A percentile compares a stretch with the other conserved stretches of the same genome.
These are phyloP conservation scores for Neurospora pannonica DNA, from an alignment of 495 filamentous ascomycete genomes.

Conservation along the genomic window DNA sequence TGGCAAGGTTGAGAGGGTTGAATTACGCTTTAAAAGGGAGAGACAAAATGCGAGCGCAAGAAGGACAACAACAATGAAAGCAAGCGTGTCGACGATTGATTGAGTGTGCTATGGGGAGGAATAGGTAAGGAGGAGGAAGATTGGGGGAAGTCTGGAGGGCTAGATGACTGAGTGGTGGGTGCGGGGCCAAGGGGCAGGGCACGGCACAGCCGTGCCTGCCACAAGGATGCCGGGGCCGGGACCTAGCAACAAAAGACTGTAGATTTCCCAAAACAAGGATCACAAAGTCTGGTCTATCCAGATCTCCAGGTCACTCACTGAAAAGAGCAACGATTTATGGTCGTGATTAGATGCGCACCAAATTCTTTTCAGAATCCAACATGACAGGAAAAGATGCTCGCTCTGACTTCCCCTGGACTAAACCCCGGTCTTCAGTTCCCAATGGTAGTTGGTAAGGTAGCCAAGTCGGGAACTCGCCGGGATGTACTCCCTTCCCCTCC, in stretches of 20 bases:
- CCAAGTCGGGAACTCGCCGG: not conserved
- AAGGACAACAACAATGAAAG: not conserved
- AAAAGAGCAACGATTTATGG: not conserved
- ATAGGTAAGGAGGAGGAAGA: not conserved
- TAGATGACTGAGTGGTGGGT: not conserved
- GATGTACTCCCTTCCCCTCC: not conserved
- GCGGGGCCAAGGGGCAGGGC: no score
- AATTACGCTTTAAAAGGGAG: not conserved
- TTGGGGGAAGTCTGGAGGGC: not conserved
- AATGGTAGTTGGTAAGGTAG: not conserved
- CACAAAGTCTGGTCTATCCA: not conserved
- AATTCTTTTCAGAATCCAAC: not conserved
- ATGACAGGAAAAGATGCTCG: not conserved
- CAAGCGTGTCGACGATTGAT: not conserved
- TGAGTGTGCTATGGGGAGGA: not conserved
- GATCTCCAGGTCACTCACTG: not conserved
- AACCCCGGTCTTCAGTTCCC: not conserved
- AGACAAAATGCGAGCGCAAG: not conserved
- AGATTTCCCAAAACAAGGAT: not conserved
- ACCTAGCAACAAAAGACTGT: no score
- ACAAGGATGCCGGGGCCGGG: no score
- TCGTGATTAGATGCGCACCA: not conserved
- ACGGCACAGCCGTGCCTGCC: no score
- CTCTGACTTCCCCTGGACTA: not conserved
- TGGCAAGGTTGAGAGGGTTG: not conserved